Percentiles rank a stretch among this genome's conserved stretches.
phyloP scores from a whole-genome alignment of 495 filamentous ascomycete species.

The Sordaria brevicollis region DNA sequence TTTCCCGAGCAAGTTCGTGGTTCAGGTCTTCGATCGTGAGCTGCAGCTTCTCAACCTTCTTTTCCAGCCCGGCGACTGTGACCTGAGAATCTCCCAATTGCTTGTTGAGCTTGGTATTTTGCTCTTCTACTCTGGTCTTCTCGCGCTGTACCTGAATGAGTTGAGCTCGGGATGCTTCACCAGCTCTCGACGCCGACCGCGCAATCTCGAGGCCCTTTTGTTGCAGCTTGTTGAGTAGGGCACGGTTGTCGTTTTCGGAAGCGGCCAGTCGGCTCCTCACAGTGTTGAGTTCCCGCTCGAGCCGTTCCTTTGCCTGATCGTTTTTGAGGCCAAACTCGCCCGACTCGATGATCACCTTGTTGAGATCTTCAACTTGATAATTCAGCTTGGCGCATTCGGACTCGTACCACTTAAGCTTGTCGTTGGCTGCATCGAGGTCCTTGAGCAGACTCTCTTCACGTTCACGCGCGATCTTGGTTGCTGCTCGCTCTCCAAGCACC shows the following conservation, averaged over 20 bases:
- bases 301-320: conserved; percentile 85
- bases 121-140: conserved; percentile 74
- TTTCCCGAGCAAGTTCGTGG: conserved; percentile 84
- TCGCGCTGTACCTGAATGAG: conserved; percentile 69
- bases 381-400: conserved; percentile 64
- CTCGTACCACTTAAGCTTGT: conserved; percentile 62
- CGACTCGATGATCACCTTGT: conserved; percentile 74
- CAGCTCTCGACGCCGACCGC: conserved; percentile 75
- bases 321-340: conserved; percentile 77
- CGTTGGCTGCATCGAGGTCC: conserved; percentile 65
- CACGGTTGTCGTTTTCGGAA: conserved; percentile 95
- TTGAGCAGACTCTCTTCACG: conserved; percentile 65
- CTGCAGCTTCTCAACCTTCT: conserved; percentile 90
- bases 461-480: conserved; percentile 69
- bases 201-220: conserved; percentile 97
- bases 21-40: conserved; percentile 86
- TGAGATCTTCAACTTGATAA: conserved; percentile 67
- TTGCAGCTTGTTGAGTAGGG: conserved; percentile 89
- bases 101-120: conserved; percentile 67
- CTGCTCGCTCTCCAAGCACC: conserved; percentile 65
- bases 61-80: conserved; percentile 76
- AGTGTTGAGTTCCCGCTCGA: conserved; percentile 86
- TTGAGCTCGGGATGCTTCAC: conserved; percentile 73
- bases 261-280: conserved; percentile 83
- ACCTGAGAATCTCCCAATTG: conserved; percentile 84